Conservation (phyloP, 2,329 filamentous ascomycete genomes). For the Sordariomycetes sp. region DNA sequence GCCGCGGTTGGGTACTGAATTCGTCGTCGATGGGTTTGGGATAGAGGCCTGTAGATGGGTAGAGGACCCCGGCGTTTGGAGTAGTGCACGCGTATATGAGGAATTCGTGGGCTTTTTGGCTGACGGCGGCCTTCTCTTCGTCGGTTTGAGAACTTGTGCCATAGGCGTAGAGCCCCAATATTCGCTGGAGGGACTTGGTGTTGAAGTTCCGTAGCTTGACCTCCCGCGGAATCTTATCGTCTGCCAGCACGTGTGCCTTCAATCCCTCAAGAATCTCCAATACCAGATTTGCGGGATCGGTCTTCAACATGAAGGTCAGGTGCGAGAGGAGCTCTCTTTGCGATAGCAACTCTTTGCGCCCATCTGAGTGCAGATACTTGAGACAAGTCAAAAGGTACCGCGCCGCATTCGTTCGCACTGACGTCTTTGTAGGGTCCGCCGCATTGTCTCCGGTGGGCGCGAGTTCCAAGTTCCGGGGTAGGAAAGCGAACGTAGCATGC, state of each 20-base stretch:
- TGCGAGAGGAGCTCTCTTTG: constrained; percentile 78
- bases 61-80: constrained; percentile 61
- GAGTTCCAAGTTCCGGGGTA: constrained; percentile 75
- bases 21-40: constrained; percentile 57
- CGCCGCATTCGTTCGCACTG: constrained; percentile 74
- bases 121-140: constrained; percentile 41
- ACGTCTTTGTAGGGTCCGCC: constrained; percentile 62
- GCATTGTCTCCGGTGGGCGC: constrained; percentile 44
- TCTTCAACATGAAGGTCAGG: constrained; percentile 67
- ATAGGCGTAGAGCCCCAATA: constrained; percentile 64
- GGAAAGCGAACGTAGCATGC: constrained; percentile 68
- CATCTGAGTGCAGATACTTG: constrained; percentile 65
- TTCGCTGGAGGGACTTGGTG: constrained; percentile 60
- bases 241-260: constrained; percentile 62
- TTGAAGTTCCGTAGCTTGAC: constrained; percentile 71
- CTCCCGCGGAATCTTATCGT: constrained; percentile 62
- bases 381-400: constrained; percentile 73
- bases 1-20: constrained; percentile 1
- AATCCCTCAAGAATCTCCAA: constrained; percentile 65
- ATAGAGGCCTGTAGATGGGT: constrained; percentile 76
- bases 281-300: constrained; percentile 68
- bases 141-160: constrained; percentile 32
- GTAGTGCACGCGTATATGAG: constrained; percentile 68
- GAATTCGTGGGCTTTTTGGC: constrained; percentile 65
- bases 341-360: constrained; percentile 71